Conservation (phyloP, 805 yeast species). For the Yarrowia sp. region DNA sequence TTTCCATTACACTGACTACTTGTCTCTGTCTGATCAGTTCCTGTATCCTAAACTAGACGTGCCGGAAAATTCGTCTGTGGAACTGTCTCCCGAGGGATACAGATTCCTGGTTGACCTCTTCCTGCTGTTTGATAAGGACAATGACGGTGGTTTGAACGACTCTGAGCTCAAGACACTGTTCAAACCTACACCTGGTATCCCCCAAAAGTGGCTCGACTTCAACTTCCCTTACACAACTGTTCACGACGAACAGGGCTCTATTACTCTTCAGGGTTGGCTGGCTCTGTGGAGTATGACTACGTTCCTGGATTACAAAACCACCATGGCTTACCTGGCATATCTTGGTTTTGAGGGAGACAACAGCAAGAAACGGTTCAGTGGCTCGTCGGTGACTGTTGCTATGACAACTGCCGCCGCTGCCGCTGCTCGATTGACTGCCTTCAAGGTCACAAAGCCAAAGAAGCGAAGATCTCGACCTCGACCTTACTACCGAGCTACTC, state of each 20-base stretch:
- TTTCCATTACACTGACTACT: conserved; percentile 89
- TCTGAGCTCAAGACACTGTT: conserved; percentile 73
- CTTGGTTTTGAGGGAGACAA: conserved; percentile 73
- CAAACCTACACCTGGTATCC: conserved; percentile 92
- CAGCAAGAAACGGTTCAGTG: conserved; percentile 18
- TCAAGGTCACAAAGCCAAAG: conserved; percentile 84
- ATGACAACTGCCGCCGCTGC: conserved; percentile 27
- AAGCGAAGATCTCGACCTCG: conserved; percentile 70
- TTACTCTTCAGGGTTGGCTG: conserved; percentile 96
- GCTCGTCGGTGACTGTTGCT: conserved; percentile 13
- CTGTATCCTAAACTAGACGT: conserved; percentile 82
- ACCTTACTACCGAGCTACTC: conserved; percentile 69
- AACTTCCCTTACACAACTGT: conserved; percentile 89
- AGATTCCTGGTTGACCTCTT: conserved; percentile 90
- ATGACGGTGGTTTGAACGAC: conserved; percentile 92
- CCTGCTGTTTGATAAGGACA: conserved; percentile 86
- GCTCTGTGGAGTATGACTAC: conserved; percentile 99
- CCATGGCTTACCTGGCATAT: conserved; percentile 87
- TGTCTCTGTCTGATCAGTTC: conserved; percentile 80
- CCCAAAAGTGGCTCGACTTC: conserved; percentile 82
- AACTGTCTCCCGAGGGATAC: conserved; percentile 90
- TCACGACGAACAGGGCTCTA: conserved; percentile 85
- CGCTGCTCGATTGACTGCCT: conserved; percentile 38
- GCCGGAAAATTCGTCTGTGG: conserved; percentile 78
- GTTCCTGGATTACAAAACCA: conserved; percentile 78